These are phyloP conservation scores for Cetradonia linearis DNA, from an alignment of 495 filamentous ascomycete species.

Conservation along the genomic window DNA sequence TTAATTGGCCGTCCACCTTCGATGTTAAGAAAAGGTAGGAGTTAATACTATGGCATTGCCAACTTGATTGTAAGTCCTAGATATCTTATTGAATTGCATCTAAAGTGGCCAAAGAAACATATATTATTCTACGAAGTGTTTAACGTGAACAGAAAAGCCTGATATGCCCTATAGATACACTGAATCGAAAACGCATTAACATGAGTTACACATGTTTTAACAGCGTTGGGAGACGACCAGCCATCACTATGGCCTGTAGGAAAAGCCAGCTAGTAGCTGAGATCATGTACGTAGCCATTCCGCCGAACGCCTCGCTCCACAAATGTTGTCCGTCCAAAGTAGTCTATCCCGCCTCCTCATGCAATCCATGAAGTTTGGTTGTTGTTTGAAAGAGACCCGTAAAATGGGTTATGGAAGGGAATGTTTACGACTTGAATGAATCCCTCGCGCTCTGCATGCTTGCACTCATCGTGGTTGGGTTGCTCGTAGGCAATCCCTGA, in stretches of 20 bases:
- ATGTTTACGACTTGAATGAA: constrained; percentile 48
- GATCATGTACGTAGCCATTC: background rate
- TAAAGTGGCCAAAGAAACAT: background rate
- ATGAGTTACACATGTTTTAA: background rate
- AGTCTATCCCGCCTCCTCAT: background rate
- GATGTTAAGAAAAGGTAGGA: background rate
- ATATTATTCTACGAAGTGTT: constrained; percentile 2
- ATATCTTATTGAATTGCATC: background rate
- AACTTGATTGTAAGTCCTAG: background rate
- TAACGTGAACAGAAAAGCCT: background rate
- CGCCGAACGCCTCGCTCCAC: constrained; percentile 14
- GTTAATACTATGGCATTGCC: background rate
- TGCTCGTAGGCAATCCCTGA: constrained; percentile 55
- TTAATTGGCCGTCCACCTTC: background rate
- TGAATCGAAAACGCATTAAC: constrained; percentile 4
- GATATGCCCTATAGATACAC: constrained; percentile 14
- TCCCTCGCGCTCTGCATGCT: constrained; percentile 89
- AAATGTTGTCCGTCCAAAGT: background rate
- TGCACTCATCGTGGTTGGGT: constrained; percentile 67
- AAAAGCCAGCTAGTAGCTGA: constrained; percentile 17
- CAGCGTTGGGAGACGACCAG: background rate
- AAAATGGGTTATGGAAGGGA: background rate
- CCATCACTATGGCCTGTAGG: constrained; percentile 1
- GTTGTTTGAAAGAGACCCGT: background rate
- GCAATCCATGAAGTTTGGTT: background rate